Evolutionary conservation across 164 flowering plant genomes (phyloP), one percentile per base, ranked within the genome.

Genomic region (Berberis thunbergii): DNA sequence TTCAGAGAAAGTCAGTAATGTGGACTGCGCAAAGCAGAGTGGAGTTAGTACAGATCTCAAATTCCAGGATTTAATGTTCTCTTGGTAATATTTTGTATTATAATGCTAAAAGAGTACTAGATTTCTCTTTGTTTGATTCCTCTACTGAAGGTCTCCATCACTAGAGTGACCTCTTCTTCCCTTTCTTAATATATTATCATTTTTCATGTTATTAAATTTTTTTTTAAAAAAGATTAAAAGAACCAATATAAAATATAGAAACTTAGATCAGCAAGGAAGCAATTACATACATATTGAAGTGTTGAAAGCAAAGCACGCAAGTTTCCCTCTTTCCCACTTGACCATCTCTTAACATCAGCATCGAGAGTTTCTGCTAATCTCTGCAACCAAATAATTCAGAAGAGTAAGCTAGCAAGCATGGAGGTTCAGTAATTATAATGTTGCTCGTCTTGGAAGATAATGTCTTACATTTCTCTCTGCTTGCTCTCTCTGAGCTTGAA

Each of bases 231-330:
- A 49, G 11, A 49, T 54, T 2, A 40, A 41, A 49, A 11, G 41
- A 7, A 53, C 42, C 41, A 40, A 40, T 4, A 44, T 9, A 7
- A 39, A 54, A 13, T 46, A 46, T 46, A 46, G 26, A 26, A 26
- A 26, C 26, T 26, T 26, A 26, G 26, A 26, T 26, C 26, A 26
- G 26, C 26, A 26, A 26, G 26, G 26, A 26, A 26, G 0, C 26
- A 26, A 26, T 26, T 26, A 26, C 92, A 67, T 87, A 93, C 98
- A 76, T 93, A 93, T 86, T 93, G 97, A 61, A 93, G 73, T 0
- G 98, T 93, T 45, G 97, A 90, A 48, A 93, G 89, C 78, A 93
- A 73, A 50, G 97, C 94, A 26, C 98, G 90, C 72, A 90, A 73
- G 67, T 90, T 93, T 52, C 97, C 86, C 42, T 83, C 81, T 77